Conservation (phyloP, 129 eudicot species). For the Sambucus nigra region DNA sequence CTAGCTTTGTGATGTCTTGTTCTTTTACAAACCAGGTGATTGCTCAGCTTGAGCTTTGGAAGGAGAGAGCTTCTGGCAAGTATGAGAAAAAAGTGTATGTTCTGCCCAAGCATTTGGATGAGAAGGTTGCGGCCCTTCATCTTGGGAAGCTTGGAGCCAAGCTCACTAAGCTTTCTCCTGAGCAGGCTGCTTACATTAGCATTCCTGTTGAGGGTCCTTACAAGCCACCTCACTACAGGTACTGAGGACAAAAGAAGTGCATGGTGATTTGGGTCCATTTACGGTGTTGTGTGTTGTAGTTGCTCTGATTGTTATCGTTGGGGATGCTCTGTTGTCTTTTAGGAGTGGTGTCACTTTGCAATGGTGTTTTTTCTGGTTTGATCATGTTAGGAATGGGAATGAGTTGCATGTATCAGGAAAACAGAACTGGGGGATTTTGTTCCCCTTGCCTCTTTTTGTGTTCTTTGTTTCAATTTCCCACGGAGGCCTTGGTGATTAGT, state of each 20-base stretch:
- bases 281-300: not conserved
- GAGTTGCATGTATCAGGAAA: too few species aligned
- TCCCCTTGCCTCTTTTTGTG: too few species aligned
- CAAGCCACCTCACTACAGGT: conserved; percentile 49
- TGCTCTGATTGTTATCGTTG: not conserved
- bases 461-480: too few species aligned
- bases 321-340: not conserved
- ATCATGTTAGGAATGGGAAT: not conserved
- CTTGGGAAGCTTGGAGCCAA: conserved; percentile 45
- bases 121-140: conserved; percentile 47
- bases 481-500: too few species aligned
- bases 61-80: conserved; percentile 28
- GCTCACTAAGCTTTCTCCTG: conserved; percentile 34
- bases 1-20: conserved; percentile 52
- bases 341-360: too few species aligned
- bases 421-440: too few species aligned
- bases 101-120: conserved; percentile 42
- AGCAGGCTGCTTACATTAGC: conserved; percentile 40
- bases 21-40: conserved; percentile 44
- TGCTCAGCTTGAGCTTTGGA: conserved; percentile 45
- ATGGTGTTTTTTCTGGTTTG: too few species aligned
- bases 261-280: not conserved
- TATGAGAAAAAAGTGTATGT: conserved; percentile 40
- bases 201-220: conserved; percentile 40
- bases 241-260: conserved; percentile 9